A percentile compares a stretch with the other conserved stretches of the same genome.
phyloP scores from a whole-genome alignment of 192 early-diverging fungal genomes.

The Backusella mclennaniae region DNA sequence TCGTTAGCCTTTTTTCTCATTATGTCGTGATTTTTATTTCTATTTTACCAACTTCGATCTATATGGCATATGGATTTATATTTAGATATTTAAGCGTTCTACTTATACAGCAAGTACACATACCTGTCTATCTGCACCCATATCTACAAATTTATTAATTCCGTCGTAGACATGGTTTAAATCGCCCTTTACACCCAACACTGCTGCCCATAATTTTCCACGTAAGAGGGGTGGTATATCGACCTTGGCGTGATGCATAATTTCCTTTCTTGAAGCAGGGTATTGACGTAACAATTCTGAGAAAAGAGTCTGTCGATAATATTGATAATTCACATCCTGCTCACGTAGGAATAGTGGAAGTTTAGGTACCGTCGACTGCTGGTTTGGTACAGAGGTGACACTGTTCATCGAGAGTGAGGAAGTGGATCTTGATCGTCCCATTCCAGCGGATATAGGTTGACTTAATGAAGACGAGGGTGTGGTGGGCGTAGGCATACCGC shows the following conservation, averaged over 20 bases:
- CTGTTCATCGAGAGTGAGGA: conserved; percentile 21
- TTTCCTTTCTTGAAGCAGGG: conserved; percentile 54
- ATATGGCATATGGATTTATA: background rate
- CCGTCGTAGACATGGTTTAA: conserved; percentile 47
- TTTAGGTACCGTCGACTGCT: conserved; percentile 23
- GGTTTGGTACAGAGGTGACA: background rate
- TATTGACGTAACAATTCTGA: conserved; percentile 53
- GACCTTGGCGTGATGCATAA: conserved; percentile 57
- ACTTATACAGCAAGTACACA: background rate
- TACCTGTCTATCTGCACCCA: conserved; percentile 58
- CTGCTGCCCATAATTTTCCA: conserved; percentile 65
- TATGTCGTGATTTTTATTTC: too few species aligned
- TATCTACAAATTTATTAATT: conserved; percentile 53
- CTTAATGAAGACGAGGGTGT: conserved; percentile 3
- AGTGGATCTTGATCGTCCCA: conserved; percentile 22
- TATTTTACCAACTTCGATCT: conserved; percentile 32
- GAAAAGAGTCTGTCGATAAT: conserved; percentile 52
- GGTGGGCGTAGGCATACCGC: background rate
- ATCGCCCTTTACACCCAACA: conserved; percentile 59
- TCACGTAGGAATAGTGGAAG: conserved; percentile 52
- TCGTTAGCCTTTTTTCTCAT: background rate
- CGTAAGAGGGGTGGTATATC: conserved; percentile 63
- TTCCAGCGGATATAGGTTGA: background rate
- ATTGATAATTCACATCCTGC: conserved; percentile 60
- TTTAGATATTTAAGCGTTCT: background rate